phyloP scores from a whole-genome alignment of 345 rosid genomes.

The Moricandia moricandioides region DNA sequence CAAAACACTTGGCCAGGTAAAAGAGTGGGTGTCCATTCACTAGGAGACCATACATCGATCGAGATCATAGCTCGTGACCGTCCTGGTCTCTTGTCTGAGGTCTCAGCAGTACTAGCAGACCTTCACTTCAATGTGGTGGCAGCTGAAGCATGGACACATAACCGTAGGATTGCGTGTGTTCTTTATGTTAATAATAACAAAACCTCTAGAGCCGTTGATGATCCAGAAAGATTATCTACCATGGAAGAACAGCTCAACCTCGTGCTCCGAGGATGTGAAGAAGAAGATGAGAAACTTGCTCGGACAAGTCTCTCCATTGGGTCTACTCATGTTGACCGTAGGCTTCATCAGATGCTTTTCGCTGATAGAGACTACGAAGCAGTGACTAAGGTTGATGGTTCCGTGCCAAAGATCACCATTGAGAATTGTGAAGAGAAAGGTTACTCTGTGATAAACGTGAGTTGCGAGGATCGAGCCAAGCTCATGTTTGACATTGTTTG shows the following conservation, averaged over 20 bases:
- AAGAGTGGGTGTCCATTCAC: conserved; percentile 73
- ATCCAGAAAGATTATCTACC: conserved; percentile 52
- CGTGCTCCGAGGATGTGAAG: conserved; percentile 67
- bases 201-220: conserved; percentile 57
- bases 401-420: conserved; percentile 54
- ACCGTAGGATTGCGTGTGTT: conserved; percentile 74
- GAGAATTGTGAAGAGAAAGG: conserved; percentile 77
- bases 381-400: conserved; percentile 41
- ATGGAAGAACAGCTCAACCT: conserved; percentile 84
- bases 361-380: conserved; percentile 91
- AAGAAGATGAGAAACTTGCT: conserved; percentile 55
- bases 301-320: conserved; percentile 80
- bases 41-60: conserved; percentile 80
- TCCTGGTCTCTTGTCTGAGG: conserved; percentile 84
- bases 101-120: conserved; percentile 78
- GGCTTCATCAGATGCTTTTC: conserved; percentile 93
- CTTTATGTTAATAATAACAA: conserved; percentile 69
- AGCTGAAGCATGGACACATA: conserved; percentile 96
- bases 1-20: conserved; percentile 59
- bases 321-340: conserved; percentile 76
- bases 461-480: conserved; percentile 82
- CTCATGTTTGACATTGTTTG: conserved; percentile 90
- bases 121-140: conserved; percentile 74
- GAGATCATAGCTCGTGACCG: conserved; percentile 87
- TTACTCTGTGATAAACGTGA: conserved; percentile 72